Evolutionary conservation across 805 yeast genomes (phyloP), one percentile per base, ranked within the genome.

Genomic region (Nakazawaea ernobii): DNA sequence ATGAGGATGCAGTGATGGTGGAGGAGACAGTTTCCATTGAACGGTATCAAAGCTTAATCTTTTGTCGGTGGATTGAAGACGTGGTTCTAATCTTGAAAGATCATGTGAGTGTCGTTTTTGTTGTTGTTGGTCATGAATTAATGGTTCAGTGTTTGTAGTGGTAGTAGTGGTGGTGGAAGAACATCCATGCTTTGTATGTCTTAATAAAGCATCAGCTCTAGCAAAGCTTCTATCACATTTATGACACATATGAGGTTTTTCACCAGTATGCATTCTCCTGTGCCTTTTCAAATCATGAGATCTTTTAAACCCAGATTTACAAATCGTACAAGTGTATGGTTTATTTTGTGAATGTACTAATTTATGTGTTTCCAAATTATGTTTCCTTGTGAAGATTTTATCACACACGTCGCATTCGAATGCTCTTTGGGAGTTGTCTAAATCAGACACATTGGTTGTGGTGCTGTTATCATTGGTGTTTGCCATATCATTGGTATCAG

Each of bases 251-350:
- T 67, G 81, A 1, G 92, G 91, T 59, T 77, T 81, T 53, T 80
- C 88, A 20, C 92, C 92, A 0, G 89, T 77, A 58, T 86, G 95
- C 32, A 83, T 69, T 61, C 83, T 83, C 49, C 76, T 77, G 57
- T 86, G 95, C 45, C 95, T 72, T 57, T 80, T 84, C 56, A 87
- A 69, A 60, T 87, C 95, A 60, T 86, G 91, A 29, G 79, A 73
- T 41, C 95, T 70, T 50, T 94, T 73, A 61, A 87, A 86, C 53
- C 71, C 75, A 41, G 77, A 68, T 45, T 72, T 66, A 57, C 95
- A 86, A 28, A 74, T 71, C 10, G 73, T 52, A 61, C 95, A 86
- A 24, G 67, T 62, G 62, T 74, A 85, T 1, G 90, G 88, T 58
- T 78, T 82, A 52, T 71, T 73, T 43, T 74, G 70, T 13, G 87